A percentile compares a stretch with the other conserved stretches of the same genome.
These are phyloP conservation scores for Suillus hirtellus DNA, from an alignment of 768 basidiomycete genomes.

Conservation along the genomic window DNA sequence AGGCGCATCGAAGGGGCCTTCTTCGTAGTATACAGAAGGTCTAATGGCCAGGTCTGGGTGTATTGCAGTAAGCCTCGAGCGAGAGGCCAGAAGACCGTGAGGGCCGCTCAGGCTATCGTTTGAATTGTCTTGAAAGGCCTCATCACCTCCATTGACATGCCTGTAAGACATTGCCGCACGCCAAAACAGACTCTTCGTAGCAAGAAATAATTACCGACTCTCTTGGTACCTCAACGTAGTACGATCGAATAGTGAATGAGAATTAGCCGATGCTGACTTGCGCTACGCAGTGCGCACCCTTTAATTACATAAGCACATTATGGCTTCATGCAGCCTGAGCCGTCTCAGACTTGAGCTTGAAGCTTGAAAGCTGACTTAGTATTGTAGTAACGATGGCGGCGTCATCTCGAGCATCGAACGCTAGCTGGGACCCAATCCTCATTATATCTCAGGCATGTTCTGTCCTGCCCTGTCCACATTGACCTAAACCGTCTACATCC, in stretches of 20 bases:
- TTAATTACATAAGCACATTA: constrained; percentile 4
- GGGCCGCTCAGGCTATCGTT: constrained; percentile 10
- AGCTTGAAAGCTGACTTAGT: background rate
- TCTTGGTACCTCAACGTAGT: background rate
- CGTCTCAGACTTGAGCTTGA: background rate
- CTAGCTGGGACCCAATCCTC: constrained; percentile 87
- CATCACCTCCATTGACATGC: constrained; percentile 30
- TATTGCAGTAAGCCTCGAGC: constrained; percentile 3
- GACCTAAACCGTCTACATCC: constrained; percentile 6
- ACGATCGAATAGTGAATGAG: background rate
- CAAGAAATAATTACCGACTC: background rate
- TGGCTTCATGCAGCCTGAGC: background rate
- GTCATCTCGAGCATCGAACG: constrained; percentile 36
- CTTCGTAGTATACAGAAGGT: constrained; percentile 62
- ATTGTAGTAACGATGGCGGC: constrained; percentile 28
- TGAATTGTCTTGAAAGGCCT: constrained; percentile 16
- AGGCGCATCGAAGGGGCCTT: constrained; percentile 75
- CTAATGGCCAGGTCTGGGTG: constrained; percentile 20
- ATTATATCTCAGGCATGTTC: constrained; percentile 77
- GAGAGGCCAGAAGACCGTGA: constrained; percentile 5
- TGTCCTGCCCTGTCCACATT: background rate
- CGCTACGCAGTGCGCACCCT: background rate
- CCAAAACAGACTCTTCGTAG: background rate
- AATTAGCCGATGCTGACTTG: background rate
- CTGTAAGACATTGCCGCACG: constrained; percentile 33